Evolutionary conservation across 352 stramenopile species (phyloP), one percentile per base, ranked within the genome.

Genomic region (Blastocystis sp.): DNA sequence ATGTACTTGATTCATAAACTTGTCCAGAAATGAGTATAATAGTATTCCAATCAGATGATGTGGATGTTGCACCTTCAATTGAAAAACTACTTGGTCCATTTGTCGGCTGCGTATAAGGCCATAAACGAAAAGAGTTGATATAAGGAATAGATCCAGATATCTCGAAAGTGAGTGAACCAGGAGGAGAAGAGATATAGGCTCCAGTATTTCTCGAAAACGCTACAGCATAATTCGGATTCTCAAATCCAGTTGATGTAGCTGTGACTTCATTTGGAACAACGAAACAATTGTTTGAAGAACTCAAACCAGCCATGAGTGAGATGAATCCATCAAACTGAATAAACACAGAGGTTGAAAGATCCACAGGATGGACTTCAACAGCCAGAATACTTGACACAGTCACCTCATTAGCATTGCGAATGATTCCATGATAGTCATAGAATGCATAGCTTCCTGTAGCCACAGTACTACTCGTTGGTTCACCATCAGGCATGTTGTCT

Each of bases 301-400:
- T 14, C 2, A 61, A 7, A 14, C 54, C 54, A n/a, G 54, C 54
- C 54, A 61, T 16, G 27, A 61, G 27, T 7, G 54, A 61, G 2
- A 61, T 7, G 27, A 61, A 61, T n/a, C 19, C 54, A 32, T 61
- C 12, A 14, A 61, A 61, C 27, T n/a, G 27, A 61, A 61, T 61
- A 14, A 61, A 14, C 12, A 3, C 12, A 5, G 54, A 14, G 2
- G 39, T 46, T 9, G 16, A 16, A n/a, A n/a, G n/a, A n/a, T n/a
- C n/a, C n/a, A n/a, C n/a, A 56, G 54, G 54, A 37, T 80, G 69
- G 6, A 80, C 29, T 63, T 80, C 69, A 49, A 80, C 69, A 32
- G 69, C 69, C 12, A 80, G 0, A 14, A 80, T 24, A 19, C 35
- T 59, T 32, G 21, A 16, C 11, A n/a, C n/a, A 61, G 12, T 39